phyloP scores from a whole-genome alignment of 306 rosid genomes.

The Glycine tomentella region DNA sequence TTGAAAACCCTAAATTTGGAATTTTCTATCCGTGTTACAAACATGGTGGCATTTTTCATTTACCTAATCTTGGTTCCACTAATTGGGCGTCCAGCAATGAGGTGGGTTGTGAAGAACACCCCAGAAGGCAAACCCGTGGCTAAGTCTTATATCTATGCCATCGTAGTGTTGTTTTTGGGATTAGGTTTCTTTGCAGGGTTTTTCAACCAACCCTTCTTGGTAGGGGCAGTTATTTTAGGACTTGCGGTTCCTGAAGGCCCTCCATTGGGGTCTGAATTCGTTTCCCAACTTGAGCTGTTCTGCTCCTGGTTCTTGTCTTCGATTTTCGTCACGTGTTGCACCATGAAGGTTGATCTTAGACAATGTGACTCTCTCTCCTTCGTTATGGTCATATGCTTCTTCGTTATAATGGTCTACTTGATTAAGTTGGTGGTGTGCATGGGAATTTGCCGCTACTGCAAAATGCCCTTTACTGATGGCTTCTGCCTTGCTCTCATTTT shows the following conservation, averaged over 20 bases:
- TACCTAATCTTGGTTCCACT: background rate
- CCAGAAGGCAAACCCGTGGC: constrained; percentile 50
- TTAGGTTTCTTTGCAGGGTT: background rate
- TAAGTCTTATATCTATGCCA: constrained; percentile 2
- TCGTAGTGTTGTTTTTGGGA: constrained; percentile 22
- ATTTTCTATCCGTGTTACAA: background rate
- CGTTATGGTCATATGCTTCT: background rate
- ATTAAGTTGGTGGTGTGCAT: background rate
- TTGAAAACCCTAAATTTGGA: rapidly evolving
- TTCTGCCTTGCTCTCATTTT: constrained; percentile 58
- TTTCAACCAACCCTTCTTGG: constrained; percentile 23
- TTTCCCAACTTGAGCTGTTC: constrained; percentile 49
- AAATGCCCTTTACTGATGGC: constrained; percentile 50
- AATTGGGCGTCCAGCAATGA: constrained; percentile 46
- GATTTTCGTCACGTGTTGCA: constrained; percentile 49
- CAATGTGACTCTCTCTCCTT: rapidly evolving
- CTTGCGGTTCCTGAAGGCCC: constrained; percentile 65
- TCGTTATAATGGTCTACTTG: background rate
- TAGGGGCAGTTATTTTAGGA: constrained; percentile 55
- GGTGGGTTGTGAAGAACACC: constrained; percentile 51
- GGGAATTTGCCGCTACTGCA: constrained; percentile 37
- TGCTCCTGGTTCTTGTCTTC: constrained; percentile 48
- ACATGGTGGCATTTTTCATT: background rate
- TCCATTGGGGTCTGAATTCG: constrained; percentile 60
- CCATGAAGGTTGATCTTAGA: constrained; percentile 49